Evolutionary conservation across 2,329 filamentous ascomycete species (phyloP).

Genomic region (Nemania sp.): DNA sequence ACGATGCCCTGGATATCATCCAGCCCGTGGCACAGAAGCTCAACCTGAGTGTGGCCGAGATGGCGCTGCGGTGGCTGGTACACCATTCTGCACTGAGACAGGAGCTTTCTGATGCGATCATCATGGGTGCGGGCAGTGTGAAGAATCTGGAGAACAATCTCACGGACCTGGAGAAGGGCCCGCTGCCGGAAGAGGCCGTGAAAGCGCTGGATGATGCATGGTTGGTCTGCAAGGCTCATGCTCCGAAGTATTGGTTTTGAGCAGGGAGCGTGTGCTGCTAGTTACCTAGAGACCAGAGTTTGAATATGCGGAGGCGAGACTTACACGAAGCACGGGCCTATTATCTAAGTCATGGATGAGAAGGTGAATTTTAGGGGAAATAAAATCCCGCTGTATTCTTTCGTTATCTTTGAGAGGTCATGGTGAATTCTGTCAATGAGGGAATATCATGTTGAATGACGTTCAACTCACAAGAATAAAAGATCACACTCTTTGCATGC

Average conservation of each 20-base stretch:
- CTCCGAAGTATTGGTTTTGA: conserved; percentile 5
- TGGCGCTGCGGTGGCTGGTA: conserved; percentile 46
- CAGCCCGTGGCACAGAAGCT: conserved; percentile 37
- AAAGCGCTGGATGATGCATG: conserved; percentile 18
- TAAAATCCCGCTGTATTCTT: too few species aligned
- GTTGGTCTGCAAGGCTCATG: conserved; percentile 10
- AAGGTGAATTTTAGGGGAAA: too few species aligned
- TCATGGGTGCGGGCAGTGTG: conserved; percentile 42
- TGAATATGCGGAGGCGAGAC: too few species aligned
- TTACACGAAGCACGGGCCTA: too few species aligned
- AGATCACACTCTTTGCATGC: too few species aligned
- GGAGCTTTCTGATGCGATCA: conserved; percentile 41
- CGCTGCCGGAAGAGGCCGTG: conserved; percentile 38
- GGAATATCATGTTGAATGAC: too few species aligned
- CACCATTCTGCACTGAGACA: conserved; percentile 41
- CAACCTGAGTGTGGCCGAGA: conserved; percentile 43
- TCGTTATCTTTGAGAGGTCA: too few species aligned
- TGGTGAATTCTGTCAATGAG: too few species aligned
- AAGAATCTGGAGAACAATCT: conserved; percentile 43
- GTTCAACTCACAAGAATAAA: too few species aligned
- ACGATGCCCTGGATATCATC: conserved; percentile 31
- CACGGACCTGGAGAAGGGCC: conserved; percentile 42
- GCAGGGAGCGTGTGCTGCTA: neutral
- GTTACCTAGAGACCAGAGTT: too few species aligned
- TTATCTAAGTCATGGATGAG: too few species aligned